Conservation (phyloP, 192 early-diverging fungal species). For the Paraglomus occultum region DNA sequence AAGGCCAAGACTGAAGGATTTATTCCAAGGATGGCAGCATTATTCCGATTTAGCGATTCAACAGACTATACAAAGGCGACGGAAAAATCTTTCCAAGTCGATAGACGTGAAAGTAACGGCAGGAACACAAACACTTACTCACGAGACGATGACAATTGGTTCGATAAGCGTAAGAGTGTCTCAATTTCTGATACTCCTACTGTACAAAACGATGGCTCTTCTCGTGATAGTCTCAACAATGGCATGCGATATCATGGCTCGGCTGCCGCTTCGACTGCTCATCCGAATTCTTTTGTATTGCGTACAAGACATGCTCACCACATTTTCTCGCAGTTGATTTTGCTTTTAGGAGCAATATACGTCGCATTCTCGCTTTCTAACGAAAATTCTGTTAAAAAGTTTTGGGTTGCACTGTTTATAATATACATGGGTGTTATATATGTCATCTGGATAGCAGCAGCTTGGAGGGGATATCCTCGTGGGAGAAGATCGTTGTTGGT, state of each 20-base stretch:
- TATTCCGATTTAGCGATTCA: background rate
- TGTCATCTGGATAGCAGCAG: slow-evolving; percentile 9
- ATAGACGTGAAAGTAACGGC: background rate
- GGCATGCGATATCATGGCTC: background rate
- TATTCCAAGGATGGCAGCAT: background rate
- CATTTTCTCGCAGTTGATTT: slow-evolving; percentile 6
- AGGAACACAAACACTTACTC: background rate
- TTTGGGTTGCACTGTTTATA: slow-evolving; percentile 2
- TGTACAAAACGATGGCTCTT: background rate
- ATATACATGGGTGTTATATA: slow-evolving; percentile 7
- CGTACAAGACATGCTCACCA: background rate
- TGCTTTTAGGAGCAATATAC: slow-evolving; percentile 8
- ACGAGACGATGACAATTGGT: background rate
- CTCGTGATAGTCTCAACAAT: background rate
- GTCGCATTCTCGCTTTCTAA: background rate
- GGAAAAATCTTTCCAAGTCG: slow-evolving; percentile 14
- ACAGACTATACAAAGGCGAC: background rate
- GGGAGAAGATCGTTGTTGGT: slow-evolving; percentile 14
- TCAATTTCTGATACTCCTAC: background rate
- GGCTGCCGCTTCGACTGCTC: background rate
- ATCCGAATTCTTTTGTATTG: background rate
- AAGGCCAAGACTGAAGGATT: background rate
- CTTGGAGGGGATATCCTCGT: slow-evolving; percentile 19
- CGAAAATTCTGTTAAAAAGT: background rate
- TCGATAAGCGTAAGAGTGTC: slow-evolving; percentile 18